Conservation (phyloP, 2,329 filamentous ascomycete genomes). For the Metarhizium robertsii region DNA sequence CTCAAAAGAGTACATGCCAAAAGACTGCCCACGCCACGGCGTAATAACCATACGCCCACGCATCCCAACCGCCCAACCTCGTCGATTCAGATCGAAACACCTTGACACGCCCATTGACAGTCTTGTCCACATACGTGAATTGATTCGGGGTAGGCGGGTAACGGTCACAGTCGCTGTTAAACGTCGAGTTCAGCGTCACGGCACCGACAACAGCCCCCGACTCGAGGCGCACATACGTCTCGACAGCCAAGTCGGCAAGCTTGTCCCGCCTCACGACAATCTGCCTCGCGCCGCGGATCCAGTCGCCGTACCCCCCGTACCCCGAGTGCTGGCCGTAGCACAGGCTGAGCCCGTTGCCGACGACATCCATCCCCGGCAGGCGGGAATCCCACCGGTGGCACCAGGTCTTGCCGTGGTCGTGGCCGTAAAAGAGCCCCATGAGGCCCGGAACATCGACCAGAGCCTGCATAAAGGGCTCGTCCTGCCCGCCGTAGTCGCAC, state of each 20-base stretch:
- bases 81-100: no score
- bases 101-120: no score
- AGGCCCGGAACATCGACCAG: conserved; percentile 44
- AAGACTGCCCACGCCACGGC: no score
- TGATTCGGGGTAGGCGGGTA: no score
- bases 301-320: conserved; percentile 60
- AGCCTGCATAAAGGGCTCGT: conserved; percentile 54
- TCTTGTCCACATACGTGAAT: no score
- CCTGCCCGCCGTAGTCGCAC: conserved; percentile 37
- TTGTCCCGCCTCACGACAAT: conserved; percentile 35
- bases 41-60: no score
- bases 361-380: conserved; percentile 20
- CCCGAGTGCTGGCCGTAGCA: conserved; percentile 58
- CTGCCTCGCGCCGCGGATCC: conserved; percentile 51
- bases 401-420: conserved; percentile 57
- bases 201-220: conserved; percentile 32
- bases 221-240: conserved; percentile 55
- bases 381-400: conserved; percentile 38
- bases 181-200: conserved; percentile 46
- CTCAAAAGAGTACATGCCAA: no score
- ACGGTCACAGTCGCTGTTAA: conserved; percentile 31
- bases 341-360: conserved; percentile 33
- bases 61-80: no score
- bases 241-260: conserved; percentile 29
- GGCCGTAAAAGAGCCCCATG: conserved; percentile 51